These are phyloP conservation scores for Xerocomus spinulosus DNA, from an alignment of 768 basidiomycete species.

Conservation along the genomic window DNA sequence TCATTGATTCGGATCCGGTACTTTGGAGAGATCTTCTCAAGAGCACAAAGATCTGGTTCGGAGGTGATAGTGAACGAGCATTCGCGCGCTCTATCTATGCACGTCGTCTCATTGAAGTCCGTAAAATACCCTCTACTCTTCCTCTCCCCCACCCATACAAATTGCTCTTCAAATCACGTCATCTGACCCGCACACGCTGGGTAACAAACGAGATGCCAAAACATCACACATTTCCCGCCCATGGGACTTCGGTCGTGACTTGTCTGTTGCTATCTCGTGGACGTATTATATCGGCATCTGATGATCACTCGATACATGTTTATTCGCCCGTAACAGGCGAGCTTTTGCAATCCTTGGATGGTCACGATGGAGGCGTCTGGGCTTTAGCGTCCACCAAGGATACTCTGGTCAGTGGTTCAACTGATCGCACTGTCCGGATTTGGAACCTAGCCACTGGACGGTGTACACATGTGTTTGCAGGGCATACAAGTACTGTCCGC, in stretches of 20 bases:
- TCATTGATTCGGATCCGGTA: constrained; percentile 85
- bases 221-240: constrained; percentile 80
- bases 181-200: constrained; percentile 78
- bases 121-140: constrained; percentile 43
- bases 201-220: constrained; percentile 66
- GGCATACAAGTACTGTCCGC: constrained; percentile 94
- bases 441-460: constrained; percentile 79
- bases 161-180: constrained; percentile 87
- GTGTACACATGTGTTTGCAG: constrained; percentile 91
- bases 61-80: constrained; percentile 74
- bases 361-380: constrained; percentile 97
- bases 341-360: constrained; percentile 68
- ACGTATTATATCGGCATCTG: constrained; percentile 94
- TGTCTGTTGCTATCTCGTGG: constrained; percentile 92
- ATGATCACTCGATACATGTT: constrained; percentile 95
- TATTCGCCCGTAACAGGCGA: constrained; percentile 85
- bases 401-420: constrained; percentile 86
- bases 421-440: constrained; percentile 88
- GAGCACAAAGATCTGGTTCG: constrained; percentile 84
- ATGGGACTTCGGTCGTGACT: constrained; percentile 89
- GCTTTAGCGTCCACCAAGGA: constrained; percentile 88
- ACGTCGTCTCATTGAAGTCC: constrained; percentile 45
- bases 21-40: constrained; percentile 88
- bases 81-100: constrained; percentile 71
- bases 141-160: constrained; percentile 86